Evolutionary conservation across 2,329 filamentous ascomycete genomes (phyloP), one percentile per base, ranked within the genome.

Genomic region (Diaporthe capsici): DNA sequence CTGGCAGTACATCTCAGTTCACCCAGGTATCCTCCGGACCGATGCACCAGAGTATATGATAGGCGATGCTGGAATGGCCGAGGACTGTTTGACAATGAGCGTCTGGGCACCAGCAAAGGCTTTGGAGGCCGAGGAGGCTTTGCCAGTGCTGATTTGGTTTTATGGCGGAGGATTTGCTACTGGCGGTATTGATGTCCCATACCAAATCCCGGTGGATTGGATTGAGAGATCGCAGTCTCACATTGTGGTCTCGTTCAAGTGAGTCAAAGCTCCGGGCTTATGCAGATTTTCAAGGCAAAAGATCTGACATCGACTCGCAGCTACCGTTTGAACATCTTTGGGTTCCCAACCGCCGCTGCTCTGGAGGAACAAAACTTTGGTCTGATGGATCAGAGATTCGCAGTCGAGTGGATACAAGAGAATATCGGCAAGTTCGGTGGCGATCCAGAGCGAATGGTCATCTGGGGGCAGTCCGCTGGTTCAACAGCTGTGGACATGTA

Each of bases 391-490:
- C 89, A 91, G 77, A 84, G 89, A 1, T 78, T 85, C 15, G 88
- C 87, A 0, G 79, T 90, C 0, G 86, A 90, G 79, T 90, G 89
- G 89, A 80, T 89, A 0, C 83, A 83, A 7, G 82, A 86, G 58
- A 89, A 90, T 78, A 87, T 90, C 28, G 84, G 78, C 13, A 80
- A 81, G 1, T 91, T 91, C 77, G 88, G 88, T 25, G 89, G 90
- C 20, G 86, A 89, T 76, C 81, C 86, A 3, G 58, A 80, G 0
- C 81, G 81, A 15, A 88, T 89, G 76, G 84, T 84, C 0, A 82
- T 88, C n/a, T 86, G 86, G 79, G 88, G 88, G 15, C 85, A 88
- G 80, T 87, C 86, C 49, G 86, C 88, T 5, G 88, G 88, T 9
- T 78, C 82, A 9, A 76, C 83, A 2, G 80, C 82, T 13, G 82